Conservation (phyloP, 139 green algal species). For the Haematococcus sp. region DNA sequence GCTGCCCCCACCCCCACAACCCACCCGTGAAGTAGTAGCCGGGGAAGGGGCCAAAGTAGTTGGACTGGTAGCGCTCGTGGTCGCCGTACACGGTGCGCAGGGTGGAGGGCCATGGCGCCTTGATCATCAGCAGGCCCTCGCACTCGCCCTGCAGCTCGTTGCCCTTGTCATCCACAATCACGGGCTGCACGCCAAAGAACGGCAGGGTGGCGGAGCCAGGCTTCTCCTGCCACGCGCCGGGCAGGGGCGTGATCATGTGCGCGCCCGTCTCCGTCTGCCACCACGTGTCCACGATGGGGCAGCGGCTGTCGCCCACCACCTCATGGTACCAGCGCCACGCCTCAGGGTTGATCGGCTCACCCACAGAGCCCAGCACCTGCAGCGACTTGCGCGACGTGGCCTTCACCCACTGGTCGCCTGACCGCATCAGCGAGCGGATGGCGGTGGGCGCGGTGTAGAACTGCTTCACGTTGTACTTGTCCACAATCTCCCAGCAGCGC, state of each 20-base stretch:
- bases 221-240: conserved; percentile 75
- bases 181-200: conserved; percentile 95
- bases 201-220: conserved; percentile 88
- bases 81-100: conserved; percentile 84
- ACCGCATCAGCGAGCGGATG: conserved; percentile 85
- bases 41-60: conserved; percentile 53
- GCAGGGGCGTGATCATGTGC: conserved; percentile 91
- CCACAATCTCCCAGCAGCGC: conserved; percentile 90
- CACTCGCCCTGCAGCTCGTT: conserved; percentile 31
- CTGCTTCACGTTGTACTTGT: conserved; percentile 84
- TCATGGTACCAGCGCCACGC: conserved; percentile 95
- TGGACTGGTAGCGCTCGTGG: conserved; percentile 86
- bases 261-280: conserved; percentile 95
- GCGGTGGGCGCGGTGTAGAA: conserved; percentile 97
- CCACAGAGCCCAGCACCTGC: conserved; percentile 89
- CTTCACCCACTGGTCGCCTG: conserved; percentile 51
- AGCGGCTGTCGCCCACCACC: conserved; percentile 63
- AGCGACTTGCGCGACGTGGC: conserved; percentile 59
- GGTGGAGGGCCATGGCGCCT: conserved; percentile 77
- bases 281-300: conserved; percentile 92
- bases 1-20: too few relatives aligned
- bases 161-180: conserved; percentile 81
- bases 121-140: conserved; percentile 60
- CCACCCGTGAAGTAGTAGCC: conserved; percentile 79
- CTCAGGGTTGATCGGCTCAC: conserved; percentile 98